Evolutionary conservation across 257 asterid genomes (phyloP), one percentile per base, ranked within the genome.

Genomic region (Orobanche coerulescens): DNA sequence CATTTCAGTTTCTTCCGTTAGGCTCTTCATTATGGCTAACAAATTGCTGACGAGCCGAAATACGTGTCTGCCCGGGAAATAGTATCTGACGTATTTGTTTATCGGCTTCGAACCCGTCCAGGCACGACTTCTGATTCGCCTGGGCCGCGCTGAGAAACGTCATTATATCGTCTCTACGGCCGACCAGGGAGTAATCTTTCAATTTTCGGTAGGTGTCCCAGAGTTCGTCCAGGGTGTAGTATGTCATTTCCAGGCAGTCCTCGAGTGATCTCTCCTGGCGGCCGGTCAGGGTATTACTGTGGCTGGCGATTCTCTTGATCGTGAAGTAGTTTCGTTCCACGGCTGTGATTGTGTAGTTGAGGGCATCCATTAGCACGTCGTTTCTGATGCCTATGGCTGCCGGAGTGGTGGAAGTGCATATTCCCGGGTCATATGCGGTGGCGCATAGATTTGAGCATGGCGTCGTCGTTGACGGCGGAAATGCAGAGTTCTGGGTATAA

Each of bases 401-500:
- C 46, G 64, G 14, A n/a, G n/a, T n/a, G n/a, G n/a, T n/a, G n/a
- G n/a, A n/a, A n/a, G n/a, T n/a, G n/a, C n/a, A n/a, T n/a, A n/a
- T n/a, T n/a, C n/a, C n/a, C n/a, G n/a, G n/a, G n/a, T n/a, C n/a
- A n/a, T n/a, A n/a, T n/a, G n/a, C n/a, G n/a, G n/a, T n/a, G n/a
- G n/a, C n/a, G n/a, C n/a, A n/a, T n/a, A n/a, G n/a, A n/a, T n/a
- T n/a, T 7, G 36, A 7, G 5, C 1, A 66, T 31, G 1, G 60
- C 68, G 1, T 66, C 49, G n/a, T 49, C 63, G 0, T 66, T 54
- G 0, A 88, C 56, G 33, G 94, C 71, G 53, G 96, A 77, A 19
- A 65, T 28, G 77, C 96, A 88, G 57, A 88, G 72, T 0, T 83
- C 89, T 0, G 86, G 94, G 67, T 86, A 83, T 36, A 78, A 48